phyloP scores from a whole-genome alignment of 2,329 filamentous ascomycete species.

The Tolypocladium endophyticum region DNA sequence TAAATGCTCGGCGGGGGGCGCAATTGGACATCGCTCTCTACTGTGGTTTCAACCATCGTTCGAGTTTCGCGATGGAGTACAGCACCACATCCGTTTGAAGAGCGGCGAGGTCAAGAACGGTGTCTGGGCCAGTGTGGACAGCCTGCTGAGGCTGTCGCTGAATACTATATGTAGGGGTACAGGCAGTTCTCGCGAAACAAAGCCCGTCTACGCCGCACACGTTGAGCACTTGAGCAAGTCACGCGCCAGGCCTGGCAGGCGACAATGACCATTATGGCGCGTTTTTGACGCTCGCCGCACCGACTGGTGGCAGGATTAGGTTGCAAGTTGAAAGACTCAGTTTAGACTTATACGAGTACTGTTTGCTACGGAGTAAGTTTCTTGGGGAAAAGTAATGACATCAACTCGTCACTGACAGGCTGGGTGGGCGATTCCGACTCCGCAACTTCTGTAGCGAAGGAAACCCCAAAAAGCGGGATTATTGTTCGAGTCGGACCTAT shows the following conservation, averaged over 20 bases:
- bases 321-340: background rate
- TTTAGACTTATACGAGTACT: too few species aligned
- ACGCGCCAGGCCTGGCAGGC: constrained; percentile 9
- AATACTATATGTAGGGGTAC: constrained; percentile 37
- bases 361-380: too few species aligned
- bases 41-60: constrained; percentile 29
- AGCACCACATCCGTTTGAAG: constrained; percentile 46
- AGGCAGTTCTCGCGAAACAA: constrained; percentile 31
- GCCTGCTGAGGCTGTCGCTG: constrained; percentile 44
- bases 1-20: constrained; percentile 52
- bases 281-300: constrained; percentile 10
- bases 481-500: background rate
- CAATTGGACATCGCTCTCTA: constrained; percentile 17
- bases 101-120: constrained; percentile 42
- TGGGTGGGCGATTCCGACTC: background rate
- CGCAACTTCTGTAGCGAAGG: background rate
- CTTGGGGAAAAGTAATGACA: background rate
- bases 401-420: background rate
- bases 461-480: background rate
- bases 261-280: constrained; percentile 17
- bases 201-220: constrained; percentile 14
- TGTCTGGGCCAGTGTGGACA: constrained; percentile 43
- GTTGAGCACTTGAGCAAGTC: background rate
- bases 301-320: background rate
- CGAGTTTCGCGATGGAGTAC: constrained; percentile 46